phyloP scores from a whole-genome alignment of 306 rosid genomes.

The Cucurbita ficifolia region DNA sequence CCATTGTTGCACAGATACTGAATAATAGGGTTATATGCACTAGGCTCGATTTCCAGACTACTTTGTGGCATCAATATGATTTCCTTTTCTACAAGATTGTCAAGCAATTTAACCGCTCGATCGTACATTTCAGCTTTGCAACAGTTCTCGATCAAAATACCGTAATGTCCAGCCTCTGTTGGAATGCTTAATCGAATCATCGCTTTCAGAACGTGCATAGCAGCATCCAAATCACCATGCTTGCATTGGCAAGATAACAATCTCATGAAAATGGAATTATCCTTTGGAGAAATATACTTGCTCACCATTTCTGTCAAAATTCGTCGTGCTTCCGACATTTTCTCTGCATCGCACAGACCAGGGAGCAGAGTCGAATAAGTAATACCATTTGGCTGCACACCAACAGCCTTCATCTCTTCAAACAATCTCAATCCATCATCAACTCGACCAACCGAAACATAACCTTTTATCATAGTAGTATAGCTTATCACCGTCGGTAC shows the following conservation, averaged over 20 bases:
- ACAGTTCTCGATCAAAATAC: constrained; percentile 61
- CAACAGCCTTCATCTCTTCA: constrained; percentile 57
- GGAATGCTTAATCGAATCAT: constrained; percentile 78
- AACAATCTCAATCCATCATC: constrained; percentile 46
- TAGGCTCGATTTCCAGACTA: constrained; percentile 51
- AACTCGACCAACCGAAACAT: constrained; percentile 36
- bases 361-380: constrained; percentile 65
- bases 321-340: constrained; percentile 32
- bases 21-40: constrained; percentile 66
- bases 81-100: constrained; percentile 71
- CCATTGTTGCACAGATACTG: constrained; percentile 59
- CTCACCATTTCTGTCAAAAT: constrained; percentile 67
- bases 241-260: constrained; percentile 48
- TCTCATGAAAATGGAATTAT: constrained; percentile 45
- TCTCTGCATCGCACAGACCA: constrained; percentile 62
- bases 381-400: constrained; percentile 61
- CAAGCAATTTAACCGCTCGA: constrained; percentile 54
- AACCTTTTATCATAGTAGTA: constrained; percentile 75
- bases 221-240: constrained; percentile 69
- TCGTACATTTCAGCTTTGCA: constrained; percentile 58
- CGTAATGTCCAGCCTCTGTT: constrained; percentile 79
- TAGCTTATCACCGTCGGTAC: constrained; percentile 65
- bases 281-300: constrained; percentile 56
- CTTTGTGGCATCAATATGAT: constrained; percentile 51
- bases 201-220: constrained; percentile 53